phyloP scores from a whole-genome alignment of 805 yeast species.

The Wickerhamiella sergipiensis region DNA sequence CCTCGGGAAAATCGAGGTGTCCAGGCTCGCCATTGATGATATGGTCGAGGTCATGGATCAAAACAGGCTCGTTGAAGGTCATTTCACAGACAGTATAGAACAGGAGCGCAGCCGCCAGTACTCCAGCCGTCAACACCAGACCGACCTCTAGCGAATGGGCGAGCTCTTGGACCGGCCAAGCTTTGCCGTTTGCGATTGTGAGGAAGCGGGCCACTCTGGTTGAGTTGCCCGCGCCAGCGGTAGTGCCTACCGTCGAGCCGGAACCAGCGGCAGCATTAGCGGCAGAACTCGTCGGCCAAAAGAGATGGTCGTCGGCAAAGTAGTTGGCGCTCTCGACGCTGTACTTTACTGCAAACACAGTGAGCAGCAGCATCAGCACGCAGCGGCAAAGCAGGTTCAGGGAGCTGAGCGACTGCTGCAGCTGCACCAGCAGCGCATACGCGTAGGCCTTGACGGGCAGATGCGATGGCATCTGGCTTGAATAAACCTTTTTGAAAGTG shows the following conservation, averaged over 20 bases:
- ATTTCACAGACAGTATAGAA: conserved; percentile 8
- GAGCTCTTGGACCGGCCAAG: conserved; percentile 5
- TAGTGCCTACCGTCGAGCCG: too few species aligned
- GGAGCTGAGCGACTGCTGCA: conserved; percentile 5
- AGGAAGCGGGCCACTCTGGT: conserved; percentile 14
- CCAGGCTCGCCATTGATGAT: conserved; percentile 11
- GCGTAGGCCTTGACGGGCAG: conserved; percentile 38
- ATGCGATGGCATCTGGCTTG: conserved; percentile 46
- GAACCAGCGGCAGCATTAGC: too few species aligned
- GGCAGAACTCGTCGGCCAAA: conserved; percentile 11
- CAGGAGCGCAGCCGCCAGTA: conserved; percentile 1
- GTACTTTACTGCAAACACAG: conserved; percentile 7
- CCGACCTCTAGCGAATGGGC: conserved; percentile 3
- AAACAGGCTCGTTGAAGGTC: conserved; percentile 9
- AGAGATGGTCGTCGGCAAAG: conserved; percentile 1
- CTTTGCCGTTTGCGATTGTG: conserved; percentile 11
- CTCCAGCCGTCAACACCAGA: conserved; percentile 1
- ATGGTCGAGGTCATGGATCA: conserved; percentile 15
- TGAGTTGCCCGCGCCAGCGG: too few species aligned
- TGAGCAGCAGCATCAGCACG: conserved; percentile 11
- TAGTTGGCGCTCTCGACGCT: not conserved
- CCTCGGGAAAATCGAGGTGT: conserved; percentile 8
- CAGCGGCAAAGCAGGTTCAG: conserved; percentile 10
- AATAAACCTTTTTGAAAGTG: conserved; percentile 51
- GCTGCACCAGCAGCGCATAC: not conserved